Base-by-base conservation (phyloP, 768 basidiomycete species). In the Termitomyces sp. region DNA sequence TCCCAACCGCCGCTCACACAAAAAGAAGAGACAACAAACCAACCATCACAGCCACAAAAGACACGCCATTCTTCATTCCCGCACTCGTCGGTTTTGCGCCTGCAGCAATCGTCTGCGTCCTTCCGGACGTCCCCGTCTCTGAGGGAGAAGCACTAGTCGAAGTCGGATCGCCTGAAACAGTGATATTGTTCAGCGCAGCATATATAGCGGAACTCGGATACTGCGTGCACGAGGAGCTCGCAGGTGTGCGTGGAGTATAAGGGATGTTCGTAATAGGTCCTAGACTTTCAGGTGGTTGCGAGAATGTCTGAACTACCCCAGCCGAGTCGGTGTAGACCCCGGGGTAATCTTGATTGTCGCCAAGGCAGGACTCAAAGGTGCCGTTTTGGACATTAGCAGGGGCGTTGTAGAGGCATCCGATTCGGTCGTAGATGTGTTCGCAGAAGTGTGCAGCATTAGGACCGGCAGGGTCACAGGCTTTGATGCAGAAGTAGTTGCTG, bases 391-490 rank as follows among this genome's bases (percentile, higher is more conserved):
- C 82, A n/a, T 72, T 67, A 65, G 78, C 80, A 9, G 86, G 86
- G 32, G 79, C 84, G 66, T 87, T 88, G 74, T 82, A 86, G 4
- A 54, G 61, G 55, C 83, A 81, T 6, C 87, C 87, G 38, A 86
- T 81, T 54, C 83, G 84, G 66, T 87, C 85, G 56, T 76, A 84
- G 60, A 81, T 79, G 75, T 89, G 83, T 67, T 85, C 74, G 72
- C 86, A 88, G 64, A 71, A 77, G 33, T 70, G 70, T 10, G 68
- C 70, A 0, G 77, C 74, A 61, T 79, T 76, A 32, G 75, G 65
- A 4, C 75, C 76, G 3, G 69, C 60, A 3, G 81, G 81, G 65
- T 86, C 80, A 71, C 87, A 89, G 1, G 77, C 68, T 71, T 88
- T 88, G 56, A 85, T 55, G 67, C 85, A 88, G 73, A 85, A 83